Evolutionary conservation across 768 basidiomycete genomes (phyloP).

Genomic region (Tulasnella sp.): DNA sequence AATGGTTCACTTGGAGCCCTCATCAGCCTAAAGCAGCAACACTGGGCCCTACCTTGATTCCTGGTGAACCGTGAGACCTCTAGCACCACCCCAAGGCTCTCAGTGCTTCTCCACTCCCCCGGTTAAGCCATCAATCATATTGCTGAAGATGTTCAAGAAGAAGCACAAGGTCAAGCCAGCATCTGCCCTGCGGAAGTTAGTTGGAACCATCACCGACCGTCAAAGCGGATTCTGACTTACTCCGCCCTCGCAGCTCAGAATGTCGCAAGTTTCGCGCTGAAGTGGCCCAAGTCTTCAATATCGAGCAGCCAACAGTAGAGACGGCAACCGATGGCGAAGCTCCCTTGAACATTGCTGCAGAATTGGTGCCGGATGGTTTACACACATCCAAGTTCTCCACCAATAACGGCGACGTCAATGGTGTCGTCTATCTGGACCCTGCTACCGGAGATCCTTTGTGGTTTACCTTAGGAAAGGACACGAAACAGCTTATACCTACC

Average conservation of each 20-base stretch:
- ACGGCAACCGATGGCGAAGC: constrained; percentile 48
- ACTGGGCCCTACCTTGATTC: not conserved
- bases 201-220: not conserved
- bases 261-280: constrained; percentile 21
- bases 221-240: not conserved
- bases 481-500: constrained; percentile 63
- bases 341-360: constrained; percentile 36
- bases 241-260: not conserved
- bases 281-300: constrained; percentile 9
- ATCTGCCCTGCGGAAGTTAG: constrained; percentile 13
- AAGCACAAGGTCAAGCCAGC: constrained; percentile 14
- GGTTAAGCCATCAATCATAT: not conserved
- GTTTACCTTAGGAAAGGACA: constrained; percentile 68
- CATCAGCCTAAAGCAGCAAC: not conserved
- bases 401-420: constrained; percentile 61
- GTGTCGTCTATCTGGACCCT: constrained; percentile 42
- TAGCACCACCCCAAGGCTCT: not conserved
- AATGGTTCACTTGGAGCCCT: not conserved
- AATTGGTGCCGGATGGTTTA: constrained; percentile 70
- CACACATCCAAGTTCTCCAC: constrained; percentile 63
- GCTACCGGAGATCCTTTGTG: constrained; percentile 69
- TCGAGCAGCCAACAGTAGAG: not conserved
- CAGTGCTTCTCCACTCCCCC: not conserved
- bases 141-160: constrained; percentile 20
- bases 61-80: not conserved